Percentiles rank a stretch among this genome's conserved stretches.
These are phyloP conservation scores for Colletotrichum spinosum DNA, from an alignment of 2,329 filamentous ascomycete species.

Conservation along the genomic window DNA sequence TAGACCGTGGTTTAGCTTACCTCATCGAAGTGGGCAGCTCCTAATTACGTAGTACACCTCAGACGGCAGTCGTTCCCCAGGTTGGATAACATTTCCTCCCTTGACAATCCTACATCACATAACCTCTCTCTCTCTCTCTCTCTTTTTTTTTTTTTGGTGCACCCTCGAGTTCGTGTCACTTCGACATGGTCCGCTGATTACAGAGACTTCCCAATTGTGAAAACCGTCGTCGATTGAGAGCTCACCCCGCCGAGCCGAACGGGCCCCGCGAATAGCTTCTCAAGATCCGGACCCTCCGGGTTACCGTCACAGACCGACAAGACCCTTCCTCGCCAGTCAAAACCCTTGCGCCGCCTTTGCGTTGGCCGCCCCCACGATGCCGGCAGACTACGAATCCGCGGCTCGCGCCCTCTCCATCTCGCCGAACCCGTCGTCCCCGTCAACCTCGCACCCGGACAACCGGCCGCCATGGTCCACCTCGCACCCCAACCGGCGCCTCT, in stretches of 20 bases:
- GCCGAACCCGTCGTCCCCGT: constrained; percentile 46
- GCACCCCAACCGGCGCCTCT: constrained; percentile 50
- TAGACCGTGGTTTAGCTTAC: constrained; percentile 31
- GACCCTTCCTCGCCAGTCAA: no score
- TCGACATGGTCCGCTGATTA: constrained; percentile 24
- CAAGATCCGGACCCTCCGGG: constrained; percentile 27
- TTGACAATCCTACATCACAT: not conserved
- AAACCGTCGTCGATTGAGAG: not conserved
- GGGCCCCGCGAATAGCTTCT: constrained; percentile 21
- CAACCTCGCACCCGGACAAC: constrained; percentile 52
- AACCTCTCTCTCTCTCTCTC: constrained; percentile 4
- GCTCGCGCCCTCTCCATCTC: constrained; percentile 62
- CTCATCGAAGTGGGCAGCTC: constrained; percentile 34
- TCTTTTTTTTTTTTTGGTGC: not conserved
- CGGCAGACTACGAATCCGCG: constrained; percentile 62
- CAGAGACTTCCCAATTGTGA: constrained; percentile 1
- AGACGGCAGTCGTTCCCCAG: no score
- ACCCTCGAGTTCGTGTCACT: not conserved
- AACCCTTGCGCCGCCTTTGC: not conserved
- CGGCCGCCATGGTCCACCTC: constrained; percentile 55
- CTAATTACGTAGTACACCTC: not conserved
- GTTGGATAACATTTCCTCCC: no score
- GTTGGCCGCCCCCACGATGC: constrained; percentile 52
- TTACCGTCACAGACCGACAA: not conserved
- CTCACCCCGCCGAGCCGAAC: constrained; percentile 3